A percentile compares a stretch with the other conserved stretches of the same genome.
Conservation (phyloP, 306 rosid genomes). For the Luffa aegyptiaca region DNA sequence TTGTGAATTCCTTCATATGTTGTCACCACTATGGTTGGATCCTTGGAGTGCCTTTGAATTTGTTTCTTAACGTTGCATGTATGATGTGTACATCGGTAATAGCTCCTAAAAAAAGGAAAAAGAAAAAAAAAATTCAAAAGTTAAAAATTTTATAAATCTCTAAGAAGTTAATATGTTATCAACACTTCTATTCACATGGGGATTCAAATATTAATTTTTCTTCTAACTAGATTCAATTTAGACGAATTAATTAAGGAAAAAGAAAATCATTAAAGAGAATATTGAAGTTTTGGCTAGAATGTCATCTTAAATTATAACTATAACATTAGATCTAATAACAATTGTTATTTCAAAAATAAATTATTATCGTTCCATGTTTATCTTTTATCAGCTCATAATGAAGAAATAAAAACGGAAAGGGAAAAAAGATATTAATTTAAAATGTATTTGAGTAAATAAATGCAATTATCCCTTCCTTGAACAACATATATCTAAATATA, state of each 20-base stretch:
- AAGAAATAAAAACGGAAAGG: background rate
- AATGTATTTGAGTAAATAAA: no score
- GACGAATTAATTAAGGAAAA: background rate
- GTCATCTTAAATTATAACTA: no score
- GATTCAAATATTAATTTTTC: no score
- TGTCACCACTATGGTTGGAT: slow-evolving; percentile 16
- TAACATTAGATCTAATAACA: background rate
- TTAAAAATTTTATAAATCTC: no score
- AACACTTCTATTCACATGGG: no score
- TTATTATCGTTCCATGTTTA: background rate
- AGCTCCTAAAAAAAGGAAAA: background rate
- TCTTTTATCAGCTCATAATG: background rate
- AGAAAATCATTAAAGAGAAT: background rate
- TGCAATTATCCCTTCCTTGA: no score
- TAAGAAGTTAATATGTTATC: no score
- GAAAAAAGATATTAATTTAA: no score
- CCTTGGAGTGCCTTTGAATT: slow-evolving; percentile 19
- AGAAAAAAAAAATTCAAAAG: background rate
- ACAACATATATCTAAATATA: no score
- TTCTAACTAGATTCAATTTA: no score
- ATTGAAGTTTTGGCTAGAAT: no score
- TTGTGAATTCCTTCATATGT: slow-evolving; percentile 23
- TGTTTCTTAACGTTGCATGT: slow-evolving; percentile 25
- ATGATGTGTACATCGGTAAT: slow-evolving; percentile 15
- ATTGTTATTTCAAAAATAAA: background rate